A percentile compares a stretch with the other conserved stretches of the same genome.
Evolutionary conservation across 1,139 yeast species (phyloP).

Genomic region (Debaryomyces sp.): DNA sequence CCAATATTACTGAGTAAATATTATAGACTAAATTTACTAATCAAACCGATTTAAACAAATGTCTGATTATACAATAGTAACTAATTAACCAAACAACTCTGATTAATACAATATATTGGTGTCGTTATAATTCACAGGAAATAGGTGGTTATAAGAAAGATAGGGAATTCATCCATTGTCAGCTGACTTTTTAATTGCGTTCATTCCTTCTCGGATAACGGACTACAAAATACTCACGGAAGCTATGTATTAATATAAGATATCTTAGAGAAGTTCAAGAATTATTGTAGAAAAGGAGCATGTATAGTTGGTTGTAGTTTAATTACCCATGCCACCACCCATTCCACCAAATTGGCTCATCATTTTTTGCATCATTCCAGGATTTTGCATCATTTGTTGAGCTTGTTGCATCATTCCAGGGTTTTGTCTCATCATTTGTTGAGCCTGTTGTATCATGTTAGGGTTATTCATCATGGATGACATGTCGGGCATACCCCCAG

Average conservation of each 20-base stretch:
- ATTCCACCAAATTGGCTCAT: constrained; percentile 66
- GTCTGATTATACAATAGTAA: background rate
- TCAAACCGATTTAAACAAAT: background rate
- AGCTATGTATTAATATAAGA: background rate
- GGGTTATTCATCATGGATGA: constrained; percentile 55
- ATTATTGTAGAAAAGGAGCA: background rate
- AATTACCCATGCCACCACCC: constrained; percentile 30
- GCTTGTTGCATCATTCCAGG: constrained; percentile 73
- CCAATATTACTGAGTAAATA: constrained; percentile 28
- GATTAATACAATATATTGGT: background rate
- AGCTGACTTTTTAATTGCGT: background rate
- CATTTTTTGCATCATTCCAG: constrained; percentile 74
- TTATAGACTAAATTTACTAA: constrained; percentile 20
- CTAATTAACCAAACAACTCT: background rate
- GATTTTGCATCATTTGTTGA: constrained; percentile 55
- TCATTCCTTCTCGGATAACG: background rate
- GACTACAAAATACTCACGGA: background rate
- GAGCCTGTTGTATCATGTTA: constrained; percentile 46
- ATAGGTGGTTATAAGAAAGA: background rate
- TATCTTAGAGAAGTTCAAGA: background rate
- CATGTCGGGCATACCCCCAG: constrained; percentile 63
- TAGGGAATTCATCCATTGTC: background rate
- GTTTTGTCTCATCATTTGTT: constrained; percentile 67
- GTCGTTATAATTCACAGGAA: background rate
- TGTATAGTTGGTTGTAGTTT: background rate